Evolutionary conservation across 331 rosid species (phyloP), one percentile per base, ranked within the genome.

Genomic region (Malus hybrid): DNA sequence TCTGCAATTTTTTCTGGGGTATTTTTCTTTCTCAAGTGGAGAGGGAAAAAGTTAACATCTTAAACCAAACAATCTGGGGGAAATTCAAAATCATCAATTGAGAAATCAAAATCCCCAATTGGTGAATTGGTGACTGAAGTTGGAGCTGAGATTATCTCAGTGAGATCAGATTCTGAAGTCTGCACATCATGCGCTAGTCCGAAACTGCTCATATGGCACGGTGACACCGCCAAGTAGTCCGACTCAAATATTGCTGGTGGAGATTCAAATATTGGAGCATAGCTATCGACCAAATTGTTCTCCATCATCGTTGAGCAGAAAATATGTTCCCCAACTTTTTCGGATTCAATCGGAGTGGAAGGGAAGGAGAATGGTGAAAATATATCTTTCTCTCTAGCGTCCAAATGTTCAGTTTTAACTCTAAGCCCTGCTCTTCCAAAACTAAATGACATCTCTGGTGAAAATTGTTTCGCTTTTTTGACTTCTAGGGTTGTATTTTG

Each of bases 81-180:
- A 27, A 88, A 79, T 78, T 88, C 88, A 14, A 71, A 61, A 46
- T 85, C 70, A 1, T 80, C 82, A 15, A 88, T 76, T 14, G 81
- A 34, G 77, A 86, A 34, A 80, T 85, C 91, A 14, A 84, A 71
- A 31, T 85, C 88, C 46, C 62, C 69, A 12, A 86, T 85, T 12
- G 91, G 88, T 0, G 96, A 89, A 81, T 86, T 89, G 79, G 84
- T 31, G 71, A 59, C 80, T 7, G 96, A 90, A 78, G 79, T 84
- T 34, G 91, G 86, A 15, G 80, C 78, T 50, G 98, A 93, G 42
- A 86, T 62, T 7, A 81, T 84, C 67, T 91, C 97, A 20, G 77
- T 82, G 71, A 79, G 71, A 65, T 82, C 89, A 64, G 94, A 87
- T 8, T 90, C 89, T 42, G 96, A 82, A 72, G 82, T 85, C 36